Base-by-base conservation (phyloP, 805 yeast genomes). In the Ascoidea rubescens region DNA sequence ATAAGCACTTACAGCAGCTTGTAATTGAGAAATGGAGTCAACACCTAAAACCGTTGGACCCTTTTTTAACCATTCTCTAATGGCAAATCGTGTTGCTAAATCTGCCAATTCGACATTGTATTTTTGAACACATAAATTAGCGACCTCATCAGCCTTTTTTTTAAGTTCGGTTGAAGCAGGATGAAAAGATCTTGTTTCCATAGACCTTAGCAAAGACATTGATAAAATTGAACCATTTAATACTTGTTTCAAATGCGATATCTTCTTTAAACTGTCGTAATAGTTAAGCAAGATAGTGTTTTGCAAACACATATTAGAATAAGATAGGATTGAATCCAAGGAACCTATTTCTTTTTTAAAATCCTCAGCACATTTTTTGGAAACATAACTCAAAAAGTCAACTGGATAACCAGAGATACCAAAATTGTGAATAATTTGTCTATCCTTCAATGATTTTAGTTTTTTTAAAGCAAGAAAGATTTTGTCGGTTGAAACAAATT, bases 341-440 rank as follows among this genome's bases (percentile, higher is more conserved):
- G 80, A 71, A 0, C 87, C 85, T 50, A 82, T 77, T 2, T 68
- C 71, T 0, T 67, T 59, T 16, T 62, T 66, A 4, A 62, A 52
- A 1, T 62, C 8, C 3, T 21, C 65, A 46, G 72, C 68, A 50
- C 58, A 54, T 21, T 60, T 52, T 46, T 55, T 56, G 1, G 87
- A 80, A 14, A 86, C 70, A 31, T 74, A 57, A 54, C 75, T 75
- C 49, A 90, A 67, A 54, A 77, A 81, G 17, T 79, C 79, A 30
- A 91, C 81, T 0, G 97, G 96, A 60, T 87, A 89, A 0, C 96
- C 97, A 14, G 93, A 81, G 44, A 88, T 67, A 7, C 98, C 97
- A 55, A 90, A 74, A 57, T 80, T 71, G 44, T 64, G 70, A 49
- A 87, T 73, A 2, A 75, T 45, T 0, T 95, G 95, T 56, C 78